Evolutionary conservation across 805 yeast genomes (phyloP), one percentile per base, ranked within the genome.

Genomic region (Hemisphaericaspora nanyangensis): DNA sequence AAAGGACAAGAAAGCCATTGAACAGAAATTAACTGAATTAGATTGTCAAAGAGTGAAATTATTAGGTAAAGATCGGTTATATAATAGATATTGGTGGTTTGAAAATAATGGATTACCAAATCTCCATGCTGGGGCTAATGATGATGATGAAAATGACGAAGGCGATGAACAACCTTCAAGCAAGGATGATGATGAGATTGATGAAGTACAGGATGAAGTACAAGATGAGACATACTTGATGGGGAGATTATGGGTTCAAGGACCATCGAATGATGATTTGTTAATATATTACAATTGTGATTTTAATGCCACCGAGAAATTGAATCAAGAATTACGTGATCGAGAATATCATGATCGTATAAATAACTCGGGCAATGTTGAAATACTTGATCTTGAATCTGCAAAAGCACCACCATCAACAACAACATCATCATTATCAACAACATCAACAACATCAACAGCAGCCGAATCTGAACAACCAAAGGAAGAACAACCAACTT

Each of bases 21-120:
- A 86, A 50, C 72, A 67, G 43, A 69, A 77, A 42, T 64, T 93
- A 17, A 72, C 73, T 33, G 88, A 82, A 49, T 63, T 79, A 35
- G 96, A 90, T 52, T 72, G 82, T 43, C 96, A 88, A 55, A 65
- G 98, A 41, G 72, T 89, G 34, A 76, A 76, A 39, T 70, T 78
- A 22, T 64, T 93, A 19, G 99, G 99, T 2, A 74, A 80, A 42
- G 99, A 93, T 59, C 67, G 95, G 36, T 76, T 77, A 42, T 89
- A 70, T 58, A 93, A 93, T 63, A 70, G 90, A 47, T 93, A 91
- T 58, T 93, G 95, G 95, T 93, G 96, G 96, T 80, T 89, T 55
- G 98, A 91, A 53, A 72, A 73, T 46, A 83, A 84, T 53, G 99
- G 98, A 0, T 68, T 88, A 34, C 87, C 89, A 4, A 68, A 70